Base-by-base conservation (phyloP, 768 basidiomycete genomes). In the Tricholoma saponaceum region DNA sequence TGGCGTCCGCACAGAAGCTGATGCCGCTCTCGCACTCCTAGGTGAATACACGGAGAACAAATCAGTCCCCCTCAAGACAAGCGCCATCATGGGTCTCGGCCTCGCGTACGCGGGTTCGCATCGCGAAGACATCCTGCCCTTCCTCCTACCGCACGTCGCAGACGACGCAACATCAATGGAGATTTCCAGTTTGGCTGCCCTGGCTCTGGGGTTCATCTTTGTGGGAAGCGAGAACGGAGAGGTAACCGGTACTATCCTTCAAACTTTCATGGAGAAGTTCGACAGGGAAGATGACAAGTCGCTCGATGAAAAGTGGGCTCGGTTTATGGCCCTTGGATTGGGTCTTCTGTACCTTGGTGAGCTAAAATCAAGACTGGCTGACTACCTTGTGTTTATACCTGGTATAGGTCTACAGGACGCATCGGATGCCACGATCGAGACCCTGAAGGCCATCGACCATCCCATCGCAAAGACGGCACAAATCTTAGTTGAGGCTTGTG, bases 201-300 rank as follows among this genome's bases (percentile, higher is more conserved):
- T 99, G 14, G 86, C 96, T 0, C 81, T 98, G 9, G 96, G 96
- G 1, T 96, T 98, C 72, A 87, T 98, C 54, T 97, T 93, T 65
- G 95, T 96, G 22, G 96, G 96, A 16, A 95, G 94, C 66, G 92
- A 88, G 51, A 90, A 98, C 62, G 95, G 95, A 5, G 97, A 99
- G 61, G 86, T 97, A 14, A 89, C 93, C 7, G 84, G 85, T 57
- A 85, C 88, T 0, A 94, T 99, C 56, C 75, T 98, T 67, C 94
- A 96, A 74, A 89, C 90, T 2, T 69, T 99, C 67, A 92, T 95
- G 90, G 93, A 96, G 69, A 78, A 82, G 54, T 75, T 70, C 37
- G 80, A 82, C 58, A 74, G 83, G 32, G 84, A 82, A 1, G 47
- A 46, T 6, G 87, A 87, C 56, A 83, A 83, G 59, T 83, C 85